Conservation (phyloP, 208 protist species). For the Trichomonas vaginalis region DNA sequence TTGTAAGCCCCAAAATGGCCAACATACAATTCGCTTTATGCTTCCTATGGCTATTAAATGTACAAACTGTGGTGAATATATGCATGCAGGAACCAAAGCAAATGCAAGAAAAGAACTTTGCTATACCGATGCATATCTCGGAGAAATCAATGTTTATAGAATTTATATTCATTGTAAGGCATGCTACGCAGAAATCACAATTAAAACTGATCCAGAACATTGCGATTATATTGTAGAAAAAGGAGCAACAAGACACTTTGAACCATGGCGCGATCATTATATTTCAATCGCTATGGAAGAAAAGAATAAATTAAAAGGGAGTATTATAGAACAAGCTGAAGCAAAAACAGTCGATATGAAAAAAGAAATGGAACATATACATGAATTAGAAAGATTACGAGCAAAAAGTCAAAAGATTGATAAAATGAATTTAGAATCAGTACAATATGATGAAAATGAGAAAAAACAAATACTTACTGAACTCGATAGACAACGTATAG, state of each 20-base stretch:
- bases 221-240: neutral
- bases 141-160: neutral
- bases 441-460: neutral
- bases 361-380: neutral
- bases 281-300: neutral
- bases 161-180: neutral
- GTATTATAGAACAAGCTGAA: neutral
- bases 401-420: neutral
- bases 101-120: neutral
- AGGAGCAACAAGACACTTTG: neutral
- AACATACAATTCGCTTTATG: neutral
- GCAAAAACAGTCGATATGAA: neutral
- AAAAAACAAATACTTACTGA: neutral
- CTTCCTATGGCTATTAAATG: conserved; percentile 10
- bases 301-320: neutral
- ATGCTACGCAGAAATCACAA: conserved; percentile 13
- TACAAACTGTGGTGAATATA: neutral
- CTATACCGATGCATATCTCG: neutral
- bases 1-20: neutral
- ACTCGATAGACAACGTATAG: neutral
- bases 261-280: neutral
- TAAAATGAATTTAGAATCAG: neutral
- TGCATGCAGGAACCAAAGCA: neutral
- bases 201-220: neutral
- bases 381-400: neutral